These are phyloP conservation scores for Huntiella moniliformis DNA, from an alignment of 2,329 filamentous ascomycete genomes.

Conservation along the genomic window DNA sequence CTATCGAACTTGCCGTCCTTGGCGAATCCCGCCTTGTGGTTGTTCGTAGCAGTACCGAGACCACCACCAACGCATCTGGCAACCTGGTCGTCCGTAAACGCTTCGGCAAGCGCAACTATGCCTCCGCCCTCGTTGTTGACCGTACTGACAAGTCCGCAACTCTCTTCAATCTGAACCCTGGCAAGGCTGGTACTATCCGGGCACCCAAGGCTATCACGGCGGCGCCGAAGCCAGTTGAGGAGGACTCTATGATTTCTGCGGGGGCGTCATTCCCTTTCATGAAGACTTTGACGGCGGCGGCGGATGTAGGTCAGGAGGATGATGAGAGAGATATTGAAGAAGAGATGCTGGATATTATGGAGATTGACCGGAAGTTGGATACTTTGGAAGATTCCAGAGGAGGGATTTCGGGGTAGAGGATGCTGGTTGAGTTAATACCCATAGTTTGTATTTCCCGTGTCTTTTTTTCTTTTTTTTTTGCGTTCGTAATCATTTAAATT, in stretches of 20 bases:
- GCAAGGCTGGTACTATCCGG: conserved; percentile 22
- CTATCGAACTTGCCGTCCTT: conserved; percentile 34
- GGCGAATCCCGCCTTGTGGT: conserved; percentile 38
- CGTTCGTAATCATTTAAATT: conserved; percentile 15
- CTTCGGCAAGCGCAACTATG: conserved; percentile 18
- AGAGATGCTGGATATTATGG: conserved; percentile 46
- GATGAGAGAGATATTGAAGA: conserved; percentile 31
- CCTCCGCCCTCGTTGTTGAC: conserved; percentile 33
- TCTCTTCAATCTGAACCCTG: conserved; percentile 32
- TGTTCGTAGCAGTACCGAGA: conserved; percentile 31
- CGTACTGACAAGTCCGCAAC: conserved; percentile 25
- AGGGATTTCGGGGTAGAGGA: conserved; percentile 15
- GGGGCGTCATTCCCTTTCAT: conserved; percentile 22
- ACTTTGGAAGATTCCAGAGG: conserved; percentile 32
- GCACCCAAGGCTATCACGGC: conserved; percentile 11
- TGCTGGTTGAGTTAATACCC: conserved; percentile 9
- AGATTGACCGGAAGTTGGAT: conserved; percentile 41
- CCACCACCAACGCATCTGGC: conserved; percentile 22
- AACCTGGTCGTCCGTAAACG: conserved; percentile 19
- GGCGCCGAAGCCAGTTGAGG: conserved; percentile 23
- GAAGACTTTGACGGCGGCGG: conserved; percentile 31
- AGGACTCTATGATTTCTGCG: background rate
- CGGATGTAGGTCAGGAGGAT: conserved; percentile 28
- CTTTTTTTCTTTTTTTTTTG: conserved; percentile 2
- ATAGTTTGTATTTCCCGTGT: background rate